Conservation (phyloP, 2,329 filamentous ascomycete genomes). For the Xylariales sp. region DNA sequence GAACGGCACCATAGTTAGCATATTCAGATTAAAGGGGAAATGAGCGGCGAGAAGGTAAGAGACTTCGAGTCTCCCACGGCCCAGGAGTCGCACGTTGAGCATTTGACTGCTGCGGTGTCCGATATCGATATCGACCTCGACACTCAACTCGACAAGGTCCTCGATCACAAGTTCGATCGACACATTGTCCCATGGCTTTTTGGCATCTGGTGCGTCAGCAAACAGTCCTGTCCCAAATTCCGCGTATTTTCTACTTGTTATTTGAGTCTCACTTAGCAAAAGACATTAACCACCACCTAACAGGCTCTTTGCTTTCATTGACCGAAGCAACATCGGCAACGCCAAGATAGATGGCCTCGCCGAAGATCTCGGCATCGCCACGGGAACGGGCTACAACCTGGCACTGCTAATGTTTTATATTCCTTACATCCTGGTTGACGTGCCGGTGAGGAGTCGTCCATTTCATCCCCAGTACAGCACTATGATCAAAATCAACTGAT, state of each 20-base stretch:
- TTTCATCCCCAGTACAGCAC: neutral
- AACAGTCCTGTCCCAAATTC: neutral
- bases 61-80: too few species aligned
- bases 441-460: conserved; percentile 26
- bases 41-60: too few species aligned
- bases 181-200: conserved; percentile 18
- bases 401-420: conserved; percentile 82
- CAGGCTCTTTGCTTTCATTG: conserved; percentile 47
- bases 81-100: too few species aligned
- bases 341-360: conserved; percentile 55
- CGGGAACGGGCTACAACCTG: conserved; percentile 63
- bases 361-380: conserved; percentile 56
- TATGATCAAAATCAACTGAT: neutral
- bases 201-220: conserved; percentile 14
- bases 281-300: too few species aligned
- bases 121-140: conserved; percentile 7
- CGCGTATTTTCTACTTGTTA: neutral
- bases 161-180: conserved; percentile 16
- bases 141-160: conserved; percentile 8
- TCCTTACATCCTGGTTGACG: conserved; percentile 74
- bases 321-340: conserved; percentile 71
- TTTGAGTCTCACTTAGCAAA: neutral
- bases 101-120: too few species aligned
- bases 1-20: too few species aligned
- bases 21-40: too few species aligned